phyloP scores from a whole-genome alignment of 768 basidiomycete species.

The Kondoa subrosea region DNA sequence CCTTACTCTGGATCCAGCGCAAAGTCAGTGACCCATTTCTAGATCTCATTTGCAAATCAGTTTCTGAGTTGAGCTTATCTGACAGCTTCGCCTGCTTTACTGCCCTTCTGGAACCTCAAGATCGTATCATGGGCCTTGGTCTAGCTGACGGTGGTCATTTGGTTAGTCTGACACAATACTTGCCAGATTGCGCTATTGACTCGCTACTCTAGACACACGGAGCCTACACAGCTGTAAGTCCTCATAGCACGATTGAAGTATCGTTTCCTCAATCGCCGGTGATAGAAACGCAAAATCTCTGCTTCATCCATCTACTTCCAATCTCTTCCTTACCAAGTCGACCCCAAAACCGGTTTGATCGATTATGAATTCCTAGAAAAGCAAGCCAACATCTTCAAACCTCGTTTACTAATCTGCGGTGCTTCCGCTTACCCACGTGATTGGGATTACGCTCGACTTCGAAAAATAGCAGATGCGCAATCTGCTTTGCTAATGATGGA shows the following conservation, averaged over 20 bases:
- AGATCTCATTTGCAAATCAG: conserved; percentile 21
- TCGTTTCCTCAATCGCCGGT: too few relatives aligned
- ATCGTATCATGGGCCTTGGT: conserved; percentile 96
- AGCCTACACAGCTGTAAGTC: conserved; percentile 45
- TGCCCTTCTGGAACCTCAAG: conserved; percentile 86
- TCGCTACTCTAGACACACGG: conserved; percentile 55
- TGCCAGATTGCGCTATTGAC: neutral
- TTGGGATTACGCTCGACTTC: conserved; percentile 80
- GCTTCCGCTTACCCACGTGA: conserved; percentile 97
- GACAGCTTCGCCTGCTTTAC: conserved; percentile 74
- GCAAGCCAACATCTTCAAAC: conserved; percentile 90
- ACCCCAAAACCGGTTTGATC: conserved; percentile 65
- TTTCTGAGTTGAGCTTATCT: conserved; percentile 40
- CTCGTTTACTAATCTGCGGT: conserved; percentile 85
- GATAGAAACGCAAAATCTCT: conserved; percentile 96
- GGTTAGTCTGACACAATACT: neutral
- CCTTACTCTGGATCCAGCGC: conserved; percentile 74
- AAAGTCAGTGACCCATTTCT: conserved; percentile 38
- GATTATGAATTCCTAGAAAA: conserved; percentile 65
- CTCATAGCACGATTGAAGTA: neutral
- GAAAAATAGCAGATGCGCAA: conserved; percentile 56
- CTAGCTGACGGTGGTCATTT: conserved; percentile 89
- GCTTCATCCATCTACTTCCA: conserved; percentile 99
- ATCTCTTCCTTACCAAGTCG: conserved; percentile 79
- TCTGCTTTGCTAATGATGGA: conserved; percentile 41